These are phyloP conservation scores for Tulasnella calospora DNA, from an alignment of 768 basidiomycete species.

Conservation along the genomic window DNA sequence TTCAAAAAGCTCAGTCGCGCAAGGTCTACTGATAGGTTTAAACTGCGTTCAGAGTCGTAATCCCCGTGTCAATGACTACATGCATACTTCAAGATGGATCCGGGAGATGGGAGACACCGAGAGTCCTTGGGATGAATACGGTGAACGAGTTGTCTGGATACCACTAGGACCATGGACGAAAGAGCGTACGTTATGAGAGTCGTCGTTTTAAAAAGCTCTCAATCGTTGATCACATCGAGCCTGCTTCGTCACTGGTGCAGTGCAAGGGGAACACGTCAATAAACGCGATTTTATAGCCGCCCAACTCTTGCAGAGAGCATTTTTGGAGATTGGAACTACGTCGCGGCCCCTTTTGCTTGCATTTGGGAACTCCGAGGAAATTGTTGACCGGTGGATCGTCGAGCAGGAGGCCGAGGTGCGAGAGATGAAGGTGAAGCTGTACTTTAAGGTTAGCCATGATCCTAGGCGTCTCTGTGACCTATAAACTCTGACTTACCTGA, in stretches of 20 bases:
- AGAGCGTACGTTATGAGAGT: neutral
- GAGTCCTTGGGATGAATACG: neutral
- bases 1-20: neutral
- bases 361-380: constrained; percentile 4
- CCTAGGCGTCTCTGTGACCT: no score
- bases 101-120: neutral
- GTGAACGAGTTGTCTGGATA: neutral
- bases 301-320: neutral
- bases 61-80: neutral
- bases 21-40: neutral
- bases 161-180: neutral
- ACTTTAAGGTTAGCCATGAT: neutral
- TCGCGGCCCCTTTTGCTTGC: neutral
- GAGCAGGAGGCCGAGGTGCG: neutral
- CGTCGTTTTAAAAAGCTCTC: neutral
- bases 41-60: neutral
- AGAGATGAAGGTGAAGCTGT: neutral
- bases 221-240: neutral
- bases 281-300: neutral
- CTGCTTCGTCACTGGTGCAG: neutral
- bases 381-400: neutral
- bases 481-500: neutral
- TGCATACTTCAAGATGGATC: neutral
- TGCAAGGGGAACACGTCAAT: neutral
- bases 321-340: neutral